Conservation (phyloP, 768 basidiomycete genomes). For the Gymnopilus junonius region DNA sequence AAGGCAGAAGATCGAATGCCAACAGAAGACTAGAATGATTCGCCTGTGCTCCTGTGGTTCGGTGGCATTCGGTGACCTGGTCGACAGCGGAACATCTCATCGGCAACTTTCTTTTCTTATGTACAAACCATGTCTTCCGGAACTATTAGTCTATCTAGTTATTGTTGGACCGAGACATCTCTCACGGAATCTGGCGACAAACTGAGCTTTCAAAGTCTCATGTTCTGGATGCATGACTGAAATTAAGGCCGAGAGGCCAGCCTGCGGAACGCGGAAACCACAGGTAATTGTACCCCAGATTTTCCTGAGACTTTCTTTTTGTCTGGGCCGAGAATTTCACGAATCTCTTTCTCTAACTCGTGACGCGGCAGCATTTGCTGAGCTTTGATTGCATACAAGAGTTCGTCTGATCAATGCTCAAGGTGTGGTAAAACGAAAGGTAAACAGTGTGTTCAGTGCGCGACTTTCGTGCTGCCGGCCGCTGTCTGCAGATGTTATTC, state of each 20-base stretch:
- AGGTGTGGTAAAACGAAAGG: constrained; percentile 9
- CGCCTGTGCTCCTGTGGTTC: neutral
- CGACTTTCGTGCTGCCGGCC: constrained; percentile 1
- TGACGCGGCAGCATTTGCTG: constrained; percentile 23
- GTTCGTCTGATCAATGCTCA: neutral
- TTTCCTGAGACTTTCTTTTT: constrained; percentile 13
- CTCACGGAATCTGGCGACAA: constrained; percentile 8
- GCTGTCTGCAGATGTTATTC: constrained; percentile 12
- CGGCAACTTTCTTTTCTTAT: neutral
- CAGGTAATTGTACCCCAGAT: constrained; percentile 16
- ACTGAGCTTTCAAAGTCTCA: constrained; percentile 16
- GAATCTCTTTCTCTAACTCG: constrained; percentile 2
- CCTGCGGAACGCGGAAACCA: constrained; percentile 19
- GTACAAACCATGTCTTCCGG: neutral
- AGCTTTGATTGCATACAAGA: constrained; percentile 13
- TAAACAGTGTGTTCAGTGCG: constrained; percentile 1
- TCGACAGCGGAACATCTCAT: neutral
- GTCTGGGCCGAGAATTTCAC: constrained; percentile 21
- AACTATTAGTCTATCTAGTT: neutral
- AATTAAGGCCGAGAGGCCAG: constrained; percentile 13
- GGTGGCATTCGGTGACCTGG: neutral
- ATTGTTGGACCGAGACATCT: constrained; percentile 3
- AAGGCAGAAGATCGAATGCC: neutral
- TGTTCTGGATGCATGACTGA: constrained; percentile 14
- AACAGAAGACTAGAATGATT: neutral